A percentile compares a stretch with the other conserved stretches of the same genome.
Conservation (phyloP, 176 grass and related monocot genomes). For the Ensete ventricosum region DNA sequence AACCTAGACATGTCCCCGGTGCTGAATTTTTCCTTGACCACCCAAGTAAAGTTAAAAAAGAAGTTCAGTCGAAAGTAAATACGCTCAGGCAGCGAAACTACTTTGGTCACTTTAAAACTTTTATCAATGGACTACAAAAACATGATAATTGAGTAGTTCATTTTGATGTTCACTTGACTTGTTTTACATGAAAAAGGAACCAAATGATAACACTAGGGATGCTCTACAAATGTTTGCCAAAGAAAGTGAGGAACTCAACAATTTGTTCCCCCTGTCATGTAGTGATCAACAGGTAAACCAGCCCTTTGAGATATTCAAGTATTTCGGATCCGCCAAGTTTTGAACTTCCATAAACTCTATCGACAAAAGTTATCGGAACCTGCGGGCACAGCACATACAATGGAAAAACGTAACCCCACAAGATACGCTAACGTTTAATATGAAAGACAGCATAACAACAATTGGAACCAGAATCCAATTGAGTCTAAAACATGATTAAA, state of each 20-base stretch:
- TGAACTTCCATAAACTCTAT: slow-evolving; percentile 86
- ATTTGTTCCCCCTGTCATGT: slow-evolving; percentile 27
- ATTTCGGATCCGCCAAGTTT: slow-evolving; percentile 99
- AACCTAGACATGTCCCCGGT: too few relatives aligned
- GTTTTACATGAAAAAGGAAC: not conserved
- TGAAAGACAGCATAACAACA: not conserved
- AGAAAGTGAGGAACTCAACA: not conserved
- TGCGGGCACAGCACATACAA: slow-evolving; percentile 15
- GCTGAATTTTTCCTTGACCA: too few relatives aligned
- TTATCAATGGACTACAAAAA: not conserved
- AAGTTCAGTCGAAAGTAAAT: too few relatives aligned
- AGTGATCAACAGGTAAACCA: slow-evolving; percentile 70
- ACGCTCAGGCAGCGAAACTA: not conserved
- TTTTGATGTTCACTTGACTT: not conserved
- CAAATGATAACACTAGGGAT: not conserved
- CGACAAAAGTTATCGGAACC: slow-evolving; percentile 96
- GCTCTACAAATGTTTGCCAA: not conserved
- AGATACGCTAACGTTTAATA: not conserved
- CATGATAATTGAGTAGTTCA: not conserved
- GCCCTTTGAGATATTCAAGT: slow-evolving; percentile 84
- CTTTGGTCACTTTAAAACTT: not conserved
- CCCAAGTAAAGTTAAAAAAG: too few relatives aligned
- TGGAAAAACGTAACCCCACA: not conserved
- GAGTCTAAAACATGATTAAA: slow-evolving; percentile 9
- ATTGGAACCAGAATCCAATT: not conserved